These are phyloP conservation scores for Claviceps paspali DNA, from an alignment of 2,329 filamentous ascomycete genomes.

Conservation along the genomic window DNA sequence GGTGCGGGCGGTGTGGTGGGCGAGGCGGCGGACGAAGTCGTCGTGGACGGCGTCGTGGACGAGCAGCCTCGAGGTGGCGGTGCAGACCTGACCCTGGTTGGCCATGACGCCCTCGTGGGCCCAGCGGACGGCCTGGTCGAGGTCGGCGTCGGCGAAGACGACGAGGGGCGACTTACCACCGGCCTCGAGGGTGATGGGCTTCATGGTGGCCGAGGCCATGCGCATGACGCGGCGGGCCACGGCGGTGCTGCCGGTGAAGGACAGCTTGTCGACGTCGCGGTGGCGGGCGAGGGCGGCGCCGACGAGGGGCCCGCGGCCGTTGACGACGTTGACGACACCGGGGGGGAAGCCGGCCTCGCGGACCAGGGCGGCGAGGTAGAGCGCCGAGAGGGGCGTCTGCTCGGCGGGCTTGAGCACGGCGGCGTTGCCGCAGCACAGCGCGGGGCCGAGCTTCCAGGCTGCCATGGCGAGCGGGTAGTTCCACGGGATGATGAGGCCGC, in stretches of 20 bases:
- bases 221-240: conserved; percentile 59
- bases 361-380: conserved; percentile 47
- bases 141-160: conserved; percentile 44
- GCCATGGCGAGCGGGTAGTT: conserved; percentile 29
- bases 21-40: conserved; percentile 47
- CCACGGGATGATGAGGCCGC: conserved; percentile 72
- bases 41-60: conserved; percentile 43
- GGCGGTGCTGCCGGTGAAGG: conserved; percentile 55
- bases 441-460: conserved; percentile 62
- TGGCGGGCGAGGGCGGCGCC: conserved; percentile 51
- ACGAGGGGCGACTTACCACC: conserved; percentile 46
- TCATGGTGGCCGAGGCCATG: conserved; percentile 42
- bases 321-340: conserved; percentile 57
- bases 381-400: conserved; percentile 43
- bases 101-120: conserved; percentile 28
- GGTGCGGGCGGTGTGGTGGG: conserved; percentile 34
- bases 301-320: conserved; percentile 47
- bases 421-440: conserved; percentile 52
- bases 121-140: conserved; percentile 47
- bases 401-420: conserved; percentile 44
- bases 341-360: conserved; percentile 58
- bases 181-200: conserved; percentile 44
- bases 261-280: conserved; percentile 51
- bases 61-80: conserved; percentile 41
- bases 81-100: conserved; percentile 46